These are phyloP conservation scores for Jamesozyma lodderae DNA, from an alignment of 805 yeast genomes.

Conservation along the genomic window DNA sequence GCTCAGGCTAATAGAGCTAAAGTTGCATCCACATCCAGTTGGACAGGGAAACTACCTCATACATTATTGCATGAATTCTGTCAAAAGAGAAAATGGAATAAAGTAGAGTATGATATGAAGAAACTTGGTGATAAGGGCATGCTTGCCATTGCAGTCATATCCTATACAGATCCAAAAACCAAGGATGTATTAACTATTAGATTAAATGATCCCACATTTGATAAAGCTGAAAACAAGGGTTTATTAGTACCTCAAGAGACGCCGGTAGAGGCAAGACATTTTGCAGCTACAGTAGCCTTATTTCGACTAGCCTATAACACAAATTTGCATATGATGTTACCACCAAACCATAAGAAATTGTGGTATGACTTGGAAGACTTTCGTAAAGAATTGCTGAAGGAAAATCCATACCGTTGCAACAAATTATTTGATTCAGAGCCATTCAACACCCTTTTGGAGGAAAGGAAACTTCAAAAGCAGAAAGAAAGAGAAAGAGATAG, in stretches of 20 bases:
- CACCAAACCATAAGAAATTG: conserved; percentile 66
- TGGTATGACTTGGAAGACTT: conserved; percentile 68
- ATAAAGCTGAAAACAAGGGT: conserved; percentile 36
- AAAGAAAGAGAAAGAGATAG: conserved; percentile 40
- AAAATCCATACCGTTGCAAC: conserved; percentile 41
- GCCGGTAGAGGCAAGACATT: conserved; percentile 80
- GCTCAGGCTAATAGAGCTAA: conserved; percentile 34
- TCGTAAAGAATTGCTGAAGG: conserved; percentile 41
- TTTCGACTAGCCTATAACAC: conserved; percentile 73
- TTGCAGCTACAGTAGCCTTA: conserved; percentile 81
- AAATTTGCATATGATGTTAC: conserved; percentile 79
- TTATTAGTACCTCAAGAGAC: conserved; percentile 62
- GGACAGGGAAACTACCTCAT: conserved; percentile 94
- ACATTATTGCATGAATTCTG: conserved; percentile 78
- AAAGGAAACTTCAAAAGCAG: conserved; percentile 37
- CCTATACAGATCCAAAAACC: conserved; percentile 75
- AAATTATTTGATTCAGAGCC: conserved; percentile 63
- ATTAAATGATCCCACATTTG: conserved; percentile 40
- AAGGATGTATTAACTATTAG: conserved; percentile 51
- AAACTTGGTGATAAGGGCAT: conserved; percentile 45
- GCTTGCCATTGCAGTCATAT: conserved; percentile 53
- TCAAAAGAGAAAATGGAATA: conserved; percentile 84
- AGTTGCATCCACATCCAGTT: conserved; percentile 64
- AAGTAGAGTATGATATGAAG: conserved; percentile 68
- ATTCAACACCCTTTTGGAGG: conserved; percentile 56